Evolutionary conservation across 345 rosid species (phyloP).

Genomic region (Turritis glabra): DNA sequence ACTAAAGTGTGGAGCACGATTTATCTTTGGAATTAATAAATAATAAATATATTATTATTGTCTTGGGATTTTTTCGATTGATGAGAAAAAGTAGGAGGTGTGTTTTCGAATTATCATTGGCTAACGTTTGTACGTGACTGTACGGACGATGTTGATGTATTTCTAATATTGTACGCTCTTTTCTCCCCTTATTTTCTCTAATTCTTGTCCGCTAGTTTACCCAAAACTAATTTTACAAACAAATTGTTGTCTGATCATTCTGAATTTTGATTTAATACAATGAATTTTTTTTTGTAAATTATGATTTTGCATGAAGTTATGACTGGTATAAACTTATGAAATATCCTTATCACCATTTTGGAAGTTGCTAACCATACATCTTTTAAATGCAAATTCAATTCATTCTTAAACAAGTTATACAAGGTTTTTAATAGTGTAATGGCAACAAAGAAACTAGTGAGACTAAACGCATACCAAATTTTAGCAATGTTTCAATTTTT

Average conservation of each 20-base stretch:
- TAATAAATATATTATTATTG: neutral
- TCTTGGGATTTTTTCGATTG: constrained; percentile 25
- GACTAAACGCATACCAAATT: neutral
- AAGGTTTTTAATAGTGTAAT: neutral
- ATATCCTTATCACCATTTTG: neutral
- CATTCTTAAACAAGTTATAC: neutral
- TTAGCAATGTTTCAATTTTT: neutral
- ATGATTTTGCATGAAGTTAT: neutral
- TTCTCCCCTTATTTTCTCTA: neutral
- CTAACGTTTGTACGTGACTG: constrained; percentile 30
- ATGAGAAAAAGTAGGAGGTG: constrained; percentile 39
- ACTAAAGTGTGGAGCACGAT: constrained; percentile 44
- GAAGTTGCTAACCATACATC: neutral
- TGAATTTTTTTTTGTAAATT: neutral
- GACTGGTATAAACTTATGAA: neutral
- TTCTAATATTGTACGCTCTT: constrained; percentile 15
- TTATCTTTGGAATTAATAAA: constrained; percentile 24
- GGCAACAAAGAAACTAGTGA: neutral
- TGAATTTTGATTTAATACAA: neutral
- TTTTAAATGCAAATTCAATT: neutral
- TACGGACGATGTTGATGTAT: constrained; percentile 52
- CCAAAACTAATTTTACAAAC: neutral
- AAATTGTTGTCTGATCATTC: neutral
- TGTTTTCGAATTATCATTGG: constrained; percentile 61
- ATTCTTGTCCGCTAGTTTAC: neutral